Evolutionary conservation across 148 eudicot species (phyloP), one percentile per base, ranked within the genome.

Genomic region (Camellia sinensis): DNA sequence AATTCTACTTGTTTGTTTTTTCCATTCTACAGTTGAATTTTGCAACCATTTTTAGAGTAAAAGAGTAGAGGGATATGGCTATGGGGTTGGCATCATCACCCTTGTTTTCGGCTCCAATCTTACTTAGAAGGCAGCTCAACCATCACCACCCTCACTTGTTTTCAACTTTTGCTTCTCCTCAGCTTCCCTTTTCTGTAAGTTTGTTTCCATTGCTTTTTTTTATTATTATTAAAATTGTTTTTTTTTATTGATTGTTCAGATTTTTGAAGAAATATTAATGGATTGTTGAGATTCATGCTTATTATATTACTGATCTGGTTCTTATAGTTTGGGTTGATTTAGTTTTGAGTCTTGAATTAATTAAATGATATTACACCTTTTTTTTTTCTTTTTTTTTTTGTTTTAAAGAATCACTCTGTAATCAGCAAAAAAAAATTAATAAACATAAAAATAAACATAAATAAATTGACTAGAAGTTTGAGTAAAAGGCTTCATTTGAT

Each of bases 131-230:
- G 60, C 61, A 13, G 62, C 66, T 45, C 45, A 15, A 40, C 79
- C 79, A 6, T 57, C 79, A 13, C 67, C 56, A n/a, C 56, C 78
- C 43, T n/a, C 75, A 21, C 2, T 37, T 73, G 6, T 57, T 73
- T 9, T 67, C 85, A 29, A 50, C 80, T 22, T 53, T 74, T 56
- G 80, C 87, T 67, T 77, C 81, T 75, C 79, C 78, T 73, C 72
- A 57, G 64, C 83, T 77, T 67, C 87, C 70, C 43, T 50, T 62
- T 77, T 86, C 88, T 79, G 91, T 89, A 86, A 69, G 91, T 86
- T 82, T 53, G 45, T 57, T 68, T 68, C 50, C 48, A 43, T 56
- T 76, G 46, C 6, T 4, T 29, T 29, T 29, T 29, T 1, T 41
- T 12, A 15, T 56, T 60, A 50, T 4, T 53, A 3, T 65, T 0